phyloP scores from a whole-genome alignment of 768 basidiomycete species.

The Sporobolomyces roseus region DNA sequence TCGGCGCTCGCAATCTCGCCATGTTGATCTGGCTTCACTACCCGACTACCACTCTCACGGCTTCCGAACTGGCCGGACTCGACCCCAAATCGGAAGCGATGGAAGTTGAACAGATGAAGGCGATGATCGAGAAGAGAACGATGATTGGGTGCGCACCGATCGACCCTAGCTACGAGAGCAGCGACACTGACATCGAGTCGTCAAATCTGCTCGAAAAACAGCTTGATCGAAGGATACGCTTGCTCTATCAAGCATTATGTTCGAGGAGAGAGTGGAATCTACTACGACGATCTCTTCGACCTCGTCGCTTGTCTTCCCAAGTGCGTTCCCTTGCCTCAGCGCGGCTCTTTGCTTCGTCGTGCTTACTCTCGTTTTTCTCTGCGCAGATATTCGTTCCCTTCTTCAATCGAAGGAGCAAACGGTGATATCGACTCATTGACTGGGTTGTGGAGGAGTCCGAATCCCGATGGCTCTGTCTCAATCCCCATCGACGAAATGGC shows the following conservation, averaged over 20 bases:
- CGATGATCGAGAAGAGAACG: conserved; percentile 67
- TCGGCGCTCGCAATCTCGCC: conserved; percentile 60
- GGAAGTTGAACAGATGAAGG: conserved; percentile 47
- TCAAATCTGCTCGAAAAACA: too few species aligned
- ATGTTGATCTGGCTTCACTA: conserved; percentile 55
- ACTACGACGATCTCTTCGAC: conserved; percentile 69
- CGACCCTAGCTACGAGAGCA: too few species aligned
- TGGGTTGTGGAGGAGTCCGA: conserved; percentile 29
- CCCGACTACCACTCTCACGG: conserved; percentile 7
- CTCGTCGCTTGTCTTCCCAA: conserved; percentile 63
- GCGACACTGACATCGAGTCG: too few species aligned
- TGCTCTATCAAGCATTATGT: conserved; percentile 54
- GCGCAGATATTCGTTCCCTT: conserved; percentile 35
- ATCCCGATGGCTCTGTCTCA: conserved; percentile 6
- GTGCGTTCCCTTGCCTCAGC: neutral
- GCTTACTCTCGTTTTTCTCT: neutral
- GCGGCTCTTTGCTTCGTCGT: neutral
- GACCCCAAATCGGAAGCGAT: conserved; percentile 39
- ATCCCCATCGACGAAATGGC: conserved; percentile 11
- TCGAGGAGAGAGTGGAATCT: conserved; percentile 65
- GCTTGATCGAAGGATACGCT: too few species aligned
- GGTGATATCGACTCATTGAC: neutral
- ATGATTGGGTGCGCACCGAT: conserved; percentile 58
- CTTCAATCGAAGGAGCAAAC: conserved; percentile 11
- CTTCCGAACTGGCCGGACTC: conserved; percentile 53